Base-by-base conservation (phyloP, 768 basidiomycete genomes). In the Polyporus arcularius region DNA sequence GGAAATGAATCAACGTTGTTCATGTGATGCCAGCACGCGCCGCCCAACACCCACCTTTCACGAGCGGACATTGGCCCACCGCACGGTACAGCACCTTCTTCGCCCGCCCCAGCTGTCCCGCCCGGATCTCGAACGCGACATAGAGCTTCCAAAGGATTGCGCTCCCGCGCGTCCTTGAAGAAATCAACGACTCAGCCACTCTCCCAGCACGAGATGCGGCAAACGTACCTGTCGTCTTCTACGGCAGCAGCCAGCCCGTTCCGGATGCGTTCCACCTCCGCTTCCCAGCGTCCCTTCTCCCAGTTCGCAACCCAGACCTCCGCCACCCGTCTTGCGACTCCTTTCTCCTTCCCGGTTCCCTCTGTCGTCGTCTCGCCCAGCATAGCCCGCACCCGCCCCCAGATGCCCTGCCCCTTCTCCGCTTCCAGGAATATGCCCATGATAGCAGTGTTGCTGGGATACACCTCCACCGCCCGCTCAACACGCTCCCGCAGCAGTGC, bases 231-330 rank as follows among this genome's bases (percentile, higher is more conserved):
- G 60, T 89, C 86, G 59, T 79, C 81, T 66, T 88, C 83, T 35
- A 88, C 78, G 10, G 89, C 89, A 9, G 78, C 77, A 38, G 78
- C 74, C 62, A 94, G 73, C 39, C 87, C 84, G 63, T 75, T 82
- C 63, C 92, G 75, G 39, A 85, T 87, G 57, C 91, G 80, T 72
- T 94, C 91, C 42, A 82, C 73, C 71, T 93, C 90, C 51, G 75
- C 78, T 50, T 79, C 75, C 90, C 91, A 92, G 40, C 85, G 78
- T 2, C 86, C 85, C 68, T 76, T 81, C 72, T 90, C 87, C 90
- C 90, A 92, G n/a, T 87, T 81, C 10, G 85, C 84, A 2, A 90
- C 76, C 91, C 92, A 94, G 0, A 91, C 83, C 65, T 94, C 90
- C 62, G 83, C 79, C 4, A 83, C 74, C 57, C 87, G 76, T 68